Percentiles rank a stretch among this genome's conserved stretches.
Evolutionary conservation across 306 rosid species (phyloP).

Genomic region (Astragalus glycyphyllos): DNA sequence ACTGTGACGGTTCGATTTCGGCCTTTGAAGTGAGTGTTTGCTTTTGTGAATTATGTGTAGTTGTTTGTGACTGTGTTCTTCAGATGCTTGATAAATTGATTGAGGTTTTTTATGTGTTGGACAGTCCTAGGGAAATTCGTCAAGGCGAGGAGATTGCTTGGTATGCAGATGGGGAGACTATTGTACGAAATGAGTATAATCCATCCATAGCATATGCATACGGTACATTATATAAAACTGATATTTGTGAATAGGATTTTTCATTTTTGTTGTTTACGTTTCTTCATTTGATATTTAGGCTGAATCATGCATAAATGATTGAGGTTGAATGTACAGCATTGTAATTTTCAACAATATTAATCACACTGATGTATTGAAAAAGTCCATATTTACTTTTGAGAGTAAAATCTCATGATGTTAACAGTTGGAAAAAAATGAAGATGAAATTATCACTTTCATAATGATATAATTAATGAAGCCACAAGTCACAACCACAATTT

Average conservation of each 20-base stretch:
- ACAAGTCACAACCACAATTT: background rate
- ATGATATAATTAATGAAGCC: conserved; percentile 13
- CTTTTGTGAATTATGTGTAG: background rate
- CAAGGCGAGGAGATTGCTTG: conserved; percentile 99
- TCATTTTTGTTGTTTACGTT: conserved; percentile 26
- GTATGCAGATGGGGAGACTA: conserved; percentile 98
- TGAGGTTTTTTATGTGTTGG: conserved; percentile 38
- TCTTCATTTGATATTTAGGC: conserved; percentile 27
- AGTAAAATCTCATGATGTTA: background rate
- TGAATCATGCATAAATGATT: conserved; percentile 29
- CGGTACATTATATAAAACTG: conserved; percentile 56
- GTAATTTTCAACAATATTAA: conserved; percentile 10
- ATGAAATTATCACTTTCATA: conserved; percentile 5
- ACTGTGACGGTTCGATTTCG: conserved; percentile 98
- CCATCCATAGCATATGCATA: conserved; percentile 94
- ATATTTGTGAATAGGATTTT: conserved; percentile 32
- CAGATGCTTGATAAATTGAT: conserved; percentile 35
- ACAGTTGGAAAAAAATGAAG: conserved; percentile 7
- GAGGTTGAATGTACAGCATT: conserved; percentile 27
- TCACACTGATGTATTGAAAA: background rate
- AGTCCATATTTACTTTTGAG: background rate
- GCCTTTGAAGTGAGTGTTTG: conserved; percentile 71
- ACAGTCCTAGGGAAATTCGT: conserved; percentile 90
- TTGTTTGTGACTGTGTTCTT: conserved; percentile 32
- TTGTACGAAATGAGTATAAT: conserved; percentile 89